phyloP scores from a whole-genome alignment of 225 moss, liverwort and hornwort genomes.

The Anthoceros angustus region DNA sequence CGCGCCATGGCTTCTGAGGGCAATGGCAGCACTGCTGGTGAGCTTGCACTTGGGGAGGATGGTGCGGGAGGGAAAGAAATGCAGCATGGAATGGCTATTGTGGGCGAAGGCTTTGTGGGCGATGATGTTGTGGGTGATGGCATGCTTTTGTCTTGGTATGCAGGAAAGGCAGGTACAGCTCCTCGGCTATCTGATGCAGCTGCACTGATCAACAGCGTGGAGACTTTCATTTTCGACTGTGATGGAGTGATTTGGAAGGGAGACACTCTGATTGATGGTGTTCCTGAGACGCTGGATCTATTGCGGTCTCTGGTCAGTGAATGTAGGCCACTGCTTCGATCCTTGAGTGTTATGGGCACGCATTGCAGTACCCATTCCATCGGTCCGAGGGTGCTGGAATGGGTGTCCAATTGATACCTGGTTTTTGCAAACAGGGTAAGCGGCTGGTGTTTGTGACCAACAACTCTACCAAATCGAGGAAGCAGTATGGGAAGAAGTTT shows the following conservation, averaged over 20 bases:
- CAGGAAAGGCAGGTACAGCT: slow-evolving; percentile 6
- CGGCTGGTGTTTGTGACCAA: slow-evolving; percentile 74
- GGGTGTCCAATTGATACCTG: background rate
- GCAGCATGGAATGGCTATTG: too few relatives aligned
- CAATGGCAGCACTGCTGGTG: background rate
- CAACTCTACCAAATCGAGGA: slow-evolving; percentile 80
- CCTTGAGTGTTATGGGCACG: background rate
- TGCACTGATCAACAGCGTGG: slow-evolving; percentile 43
- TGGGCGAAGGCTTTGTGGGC: too few relatives aligned
- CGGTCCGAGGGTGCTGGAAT: background rate
- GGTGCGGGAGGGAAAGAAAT: background rate
- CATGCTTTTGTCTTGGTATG: background rate
- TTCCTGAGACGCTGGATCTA: slow-evolving; percentile 57
- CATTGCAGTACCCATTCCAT: background rate
- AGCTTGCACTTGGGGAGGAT: background rate
- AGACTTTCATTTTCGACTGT: slow-evolving; percentile 83
- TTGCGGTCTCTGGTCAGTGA: slow-evolving; percentile 53
- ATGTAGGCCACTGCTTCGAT: slow-evolving; percentile 2
- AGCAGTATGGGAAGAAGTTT: slow-evolving; percentile 66
- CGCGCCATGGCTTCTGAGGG: background rate
- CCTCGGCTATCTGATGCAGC: slow-evolving; percentile 48
- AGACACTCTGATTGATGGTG: slow-evolving; percentile 47
- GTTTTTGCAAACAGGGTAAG: slow-evolving; percentile 41
- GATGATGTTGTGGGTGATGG: too few relatives aligned
- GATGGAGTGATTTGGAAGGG: slow-evolving; percentile 85